phyloP scores from a whole-genome alignment of 257 asterid species.

The Gentiana dahurica region DNA sequence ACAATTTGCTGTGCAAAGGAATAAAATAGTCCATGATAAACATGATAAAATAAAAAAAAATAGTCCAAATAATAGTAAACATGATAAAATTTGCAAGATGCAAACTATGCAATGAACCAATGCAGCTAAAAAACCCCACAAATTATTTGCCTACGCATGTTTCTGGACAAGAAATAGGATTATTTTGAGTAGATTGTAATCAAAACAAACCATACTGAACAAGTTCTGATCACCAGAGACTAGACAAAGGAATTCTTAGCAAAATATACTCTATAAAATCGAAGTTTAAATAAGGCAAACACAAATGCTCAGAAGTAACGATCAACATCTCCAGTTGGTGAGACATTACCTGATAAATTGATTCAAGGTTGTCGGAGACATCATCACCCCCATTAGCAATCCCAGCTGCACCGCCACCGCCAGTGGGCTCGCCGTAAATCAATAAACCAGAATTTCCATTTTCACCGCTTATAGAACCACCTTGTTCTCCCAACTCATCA shows the following conservation, averaged over 20 bases:
- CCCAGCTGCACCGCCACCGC: conserved; percentile 18
- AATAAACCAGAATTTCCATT: conserved; percentile 17
- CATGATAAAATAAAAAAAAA: background rate
- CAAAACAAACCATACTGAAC: background rate
- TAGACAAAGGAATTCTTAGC: background rate
- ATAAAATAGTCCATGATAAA: background rate
- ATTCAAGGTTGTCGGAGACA: conserved; percentile 12
- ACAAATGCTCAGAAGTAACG: too few relatives aligned
- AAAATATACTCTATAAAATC: too few relatives aligned
- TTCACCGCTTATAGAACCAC: conserved; percentile 37
- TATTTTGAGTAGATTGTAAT: background rate
- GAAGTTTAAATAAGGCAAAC: too few relatives aligned
- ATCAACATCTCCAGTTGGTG: background rate
- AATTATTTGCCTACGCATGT: too few relatives aligned
- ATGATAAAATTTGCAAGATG: background rate
- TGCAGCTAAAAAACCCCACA: background rate
- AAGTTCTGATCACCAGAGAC: background rate
- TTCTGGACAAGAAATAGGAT: background rate
- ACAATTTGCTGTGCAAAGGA: conserved; percentile 16
- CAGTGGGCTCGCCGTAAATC: conserved; percentile 17
- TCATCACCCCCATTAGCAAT: conserved; percentile 14
- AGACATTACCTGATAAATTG: conserved; percentile 27
- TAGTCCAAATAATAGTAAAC: background rate
- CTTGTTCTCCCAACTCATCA: conserved; percentile 12
- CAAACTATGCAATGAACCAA: background rate